Base-by-base conservation (phyloP, 768 basidiomycete genomes). In the Amanita pseudoporphyria region DNA sequence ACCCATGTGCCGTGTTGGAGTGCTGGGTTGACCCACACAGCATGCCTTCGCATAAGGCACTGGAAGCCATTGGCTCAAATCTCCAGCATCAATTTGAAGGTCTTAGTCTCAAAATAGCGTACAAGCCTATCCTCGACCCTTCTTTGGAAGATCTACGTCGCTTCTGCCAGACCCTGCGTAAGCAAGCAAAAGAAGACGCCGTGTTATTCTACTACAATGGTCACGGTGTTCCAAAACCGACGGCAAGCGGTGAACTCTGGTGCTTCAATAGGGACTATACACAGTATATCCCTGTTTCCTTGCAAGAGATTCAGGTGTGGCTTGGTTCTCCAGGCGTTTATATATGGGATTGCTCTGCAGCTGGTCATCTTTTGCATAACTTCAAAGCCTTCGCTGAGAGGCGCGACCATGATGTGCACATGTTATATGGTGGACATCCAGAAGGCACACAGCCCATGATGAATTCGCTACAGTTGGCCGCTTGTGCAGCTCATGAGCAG, bases 271-370 rank as follows among this genome's bases (percentile, higher is more conserved):
- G 83, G 59, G 87, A 81, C 57, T 98, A 98, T 64, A 97, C 96
- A 0, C 95, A 99, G 65, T 99, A 99, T 61, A 98, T 98, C 52
- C 96, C 96, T 0, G 87, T 98, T 9, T 93, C 91, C 14, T 71
- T 99, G 37, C 85, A 85, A 64, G 96, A 99, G 57, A 74, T 99
- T 13, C 94, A 98, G 62, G 78, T 72, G 16, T 97, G 93, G 91
- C 70, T 98, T 3, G 92, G 91, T 5, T 88, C 91, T 1, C 96
- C 96, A 1, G 90, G 88, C 26, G 90, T 98, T 24, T 98, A 94
- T 63, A 90, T 99, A 47, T 99, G 96, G 96, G 96, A 99, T 62
- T 97, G 94, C 63, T 94, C 92, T 2, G 89, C 90, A n/a, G 95
- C 96, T 2, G 96, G 96, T 1, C 81, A 97, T 65, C 81, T 98